Base-by-base conservation (phyloP, 2,329 filamentous ascomycete species). In the Colletotrichum tanaceti region DNA sequence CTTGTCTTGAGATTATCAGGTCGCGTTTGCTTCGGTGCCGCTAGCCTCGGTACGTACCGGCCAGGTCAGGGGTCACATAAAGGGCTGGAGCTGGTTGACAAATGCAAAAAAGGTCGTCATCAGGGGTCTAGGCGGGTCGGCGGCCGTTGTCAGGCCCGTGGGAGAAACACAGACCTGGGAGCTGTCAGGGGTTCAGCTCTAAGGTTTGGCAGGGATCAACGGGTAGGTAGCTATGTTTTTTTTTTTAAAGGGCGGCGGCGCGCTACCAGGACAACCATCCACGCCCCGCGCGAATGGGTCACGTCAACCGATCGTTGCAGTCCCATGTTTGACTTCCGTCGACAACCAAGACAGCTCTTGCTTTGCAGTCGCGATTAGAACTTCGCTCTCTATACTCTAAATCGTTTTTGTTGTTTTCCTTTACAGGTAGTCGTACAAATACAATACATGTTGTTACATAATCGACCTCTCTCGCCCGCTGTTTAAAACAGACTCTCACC, bases 401-500 rank as follows among this genome's bases (percentile, higher is more conserved):
- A 53, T 41, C 41, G 1, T 22, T 28, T n/a, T 57, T 9, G 7
- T 35, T 35, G 32, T 0, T 35, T 35, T 35, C 7, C 7, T 2
- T 61, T 61, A 49, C 47, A 68, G 47, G 14, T 58, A 47, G 39
- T 67, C 39, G 22, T 69, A 66, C 66, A 69, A 32, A 52, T 47
- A 59, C 28, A 32, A 22, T 66, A 61, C 55, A 69, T 58, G 35
- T 39, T 53, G 18, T 53, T 64, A 46, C 43, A 58, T 47, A 9
- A 14, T 11, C 13, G 39, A 22, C 32, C 13, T 13, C 41, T 20
- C 18, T n/a, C 20, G 14, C 32, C 32, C 32, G 41, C 14, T 13
- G 10, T 13, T 68, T 46, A 71, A 52, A 71, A 71, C 35, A 71
- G 53, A 32, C 49, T 47, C 49, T 65, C 68, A 18, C 70, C 68